Base-by-base conservation (phyloP, 2,329 filamentous ascomycete species). In the Capronia americana region DNA sequence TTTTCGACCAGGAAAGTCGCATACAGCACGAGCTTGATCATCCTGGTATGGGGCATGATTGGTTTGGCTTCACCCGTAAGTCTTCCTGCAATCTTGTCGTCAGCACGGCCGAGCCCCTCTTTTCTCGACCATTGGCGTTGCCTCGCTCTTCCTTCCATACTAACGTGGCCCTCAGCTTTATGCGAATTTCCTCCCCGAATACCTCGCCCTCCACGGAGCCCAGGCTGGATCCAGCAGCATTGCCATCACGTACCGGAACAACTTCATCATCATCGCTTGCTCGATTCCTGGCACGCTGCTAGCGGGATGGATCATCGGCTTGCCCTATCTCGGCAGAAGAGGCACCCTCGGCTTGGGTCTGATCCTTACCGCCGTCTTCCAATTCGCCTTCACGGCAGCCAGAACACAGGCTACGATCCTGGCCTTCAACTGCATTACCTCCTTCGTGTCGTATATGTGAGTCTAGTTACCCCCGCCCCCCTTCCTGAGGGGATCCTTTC, bases 311-410 rank as follows among this genome's bases (percentile, higher is more conserved):
- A 83, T 92, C 81, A 89, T 88, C 75, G 84, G 87, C 66, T 79
- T 80, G 2, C 79, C 77, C 0, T 77, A 79, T 0, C 77, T 94
- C 14, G 92, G 91, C 1, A 84, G 91, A 30, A 92, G 90, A 75
- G 90, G 91, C 12, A 89, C 91, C 0, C 80, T 94, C 1, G 83
- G 86, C 0, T 53, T 86, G 0, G 87, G 88, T 8, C 90, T 90
- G 0, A 76, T 85, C 0, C 72, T 89, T 38, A 91, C 75, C 0
- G 77, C 88, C 81, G 81, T 82, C 2, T 90, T 93, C 77, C 90
- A 92, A 79, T 92, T 92, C 73, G 87, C 85, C 4, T 92, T 92
- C 76, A 92, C 90, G 0, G 82, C 86, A 53, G 88, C 92, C 14
- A 80, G 83, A 30, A 90, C 84, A 1, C 80, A 85, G 5, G 79